These are phyloP conservation scores for Conticribra weissflogii DNA, from an alignment of 108 stramenopile genomes.

Conservation along the genomic window DNA sequence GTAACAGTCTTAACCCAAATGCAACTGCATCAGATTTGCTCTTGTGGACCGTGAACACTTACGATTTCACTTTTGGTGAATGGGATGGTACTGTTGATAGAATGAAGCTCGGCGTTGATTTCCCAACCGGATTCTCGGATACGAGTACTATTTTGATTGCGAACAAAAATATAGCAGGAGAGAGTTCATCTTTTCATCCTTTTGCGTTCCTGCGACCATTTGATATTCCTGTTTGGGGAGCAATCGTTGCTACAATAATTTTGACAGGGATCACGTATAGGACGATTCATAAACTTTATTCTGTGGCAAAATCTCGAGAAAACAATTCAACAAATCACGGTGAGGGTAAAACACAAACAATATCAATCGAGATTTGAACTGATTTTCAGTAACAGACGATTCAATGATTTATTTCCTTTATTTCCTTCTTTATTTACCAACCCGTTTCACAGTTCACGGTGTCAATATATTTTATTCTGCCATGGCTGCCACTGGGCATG, in stretches of 20 bases:
- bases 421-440: background rate
- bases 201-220: conserved; percentile 36
- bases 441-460: conserved; percentile 7
- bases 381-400: too few species aligned
- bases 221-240: conserved; percentile 28
- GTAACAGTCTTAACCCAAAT: background rate
- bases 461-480: conserved; percentile 7
- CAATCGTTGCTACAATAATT: conserved; percentile 28
- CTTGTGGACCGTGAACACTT: conserved; percentile 33
- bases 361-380: background rate
- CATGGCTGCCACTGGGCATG: conserved; percentile 27
- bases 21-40: conserved; percentile 28
- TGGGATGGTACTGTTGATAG: conserved; percentile 26
- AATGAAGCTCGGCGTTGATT: conserved; percentile 31
- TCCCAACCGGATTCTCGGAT: conserved; percentile 40
- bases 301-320: background rate
- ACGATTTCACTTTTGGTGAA: conserved; percentile 32
- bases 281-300: conserved; percentile 13
- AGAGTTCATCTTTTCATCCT: background rate
- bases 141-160: conserved; percentile 43
- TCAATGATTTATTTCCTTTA: background rate
- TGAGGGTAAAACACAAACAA: conserved; percentile 19
- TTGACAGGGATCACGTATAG: conserved; percentile 29
- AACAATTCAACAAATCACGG: background rate
- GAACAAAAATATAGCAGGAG: background rate